Evolutionary conservation across 352 stramenopile genomes (phyloP).

Genomic region (Lagenidium giganteum): DNA sequence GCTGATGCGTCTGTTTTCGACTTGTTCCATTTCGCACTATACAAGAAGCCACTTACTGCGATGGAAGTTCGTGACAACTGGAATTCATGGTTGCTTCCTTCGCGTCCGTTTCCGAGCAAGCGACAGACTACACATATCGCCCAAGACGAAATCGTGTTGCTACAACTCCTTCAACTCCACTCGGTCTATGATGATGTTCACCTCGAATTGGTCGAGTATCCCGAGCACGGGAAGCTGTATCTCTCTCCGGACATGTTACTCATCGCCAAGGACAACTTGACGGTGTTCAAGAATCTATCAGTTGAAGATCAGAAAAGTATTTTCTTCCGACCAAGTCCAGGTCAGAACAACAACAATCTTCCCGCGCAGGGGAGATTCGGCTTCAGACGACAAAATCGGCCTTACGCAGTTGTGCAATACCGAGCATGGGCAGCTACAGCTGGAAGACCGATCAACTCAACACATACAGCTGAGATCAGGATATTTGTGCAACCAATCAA

Average conservation of each 20-base stretch:
- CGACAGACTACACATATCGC: slow-evolving; percentile 26
- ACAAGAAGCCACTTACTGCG: slow-evolving; percentile 19
- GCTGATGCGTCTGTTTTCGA: slow-evolving; percentile 49
- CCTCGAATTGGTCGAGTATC: slow-evolving; percentile 39
- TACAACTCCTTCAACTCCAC: slow-evolving; percentile 51
- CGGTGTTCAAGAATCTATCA: slow-evolving; percentile 33
- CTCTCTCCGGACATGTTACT: slow-evolving; percentile 40
- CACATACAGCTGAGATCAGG: slow-evolving; percentile 23
- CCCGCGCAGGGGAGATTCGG: slow-evolving; percentile 3
- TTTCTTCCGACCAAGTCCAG: slow-evolving; percentile 35
- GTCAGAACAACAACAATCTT: slow-evolving; percentile 48
- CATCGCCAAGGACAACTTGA: slow-evolving; percentile 29
- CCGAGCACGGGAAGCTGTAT: slow-evolving; percentile 43
- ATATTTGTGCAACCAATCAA: slow-evolving; percentile 56
- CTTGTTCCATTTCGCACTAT: slow-evolving; percentile 71
- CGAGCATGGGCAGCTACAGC: slow-evolving; percentile 25
- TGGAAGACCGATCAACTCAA: slow-evolving; percentile 22
- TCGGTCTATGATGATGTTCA: slow-evolving; percentile 58
- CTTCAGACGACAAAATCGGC: background rate
- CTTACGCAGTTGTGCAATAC: slow-evolving; percentile 13
- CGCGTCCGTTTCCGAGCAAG: slow-evolving; percentile 29
- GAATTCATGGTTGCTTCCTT: slow-evolving; percentile 25
- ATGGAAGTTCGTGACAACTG: slow-evolving; percentile 11
- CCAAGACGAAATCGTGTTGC: slow-evolving; percentile 36
- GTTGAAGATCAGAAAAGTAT: slow-evolving; percentile 42